Percentiles rank a stretch among this genome's conserved stretches.
These are phyloP conservation scores for Gyromitra esculenta DNA, from an alignment of 2,329 filamentous ascomycete species.

Conservation along the genomic window DNA sequence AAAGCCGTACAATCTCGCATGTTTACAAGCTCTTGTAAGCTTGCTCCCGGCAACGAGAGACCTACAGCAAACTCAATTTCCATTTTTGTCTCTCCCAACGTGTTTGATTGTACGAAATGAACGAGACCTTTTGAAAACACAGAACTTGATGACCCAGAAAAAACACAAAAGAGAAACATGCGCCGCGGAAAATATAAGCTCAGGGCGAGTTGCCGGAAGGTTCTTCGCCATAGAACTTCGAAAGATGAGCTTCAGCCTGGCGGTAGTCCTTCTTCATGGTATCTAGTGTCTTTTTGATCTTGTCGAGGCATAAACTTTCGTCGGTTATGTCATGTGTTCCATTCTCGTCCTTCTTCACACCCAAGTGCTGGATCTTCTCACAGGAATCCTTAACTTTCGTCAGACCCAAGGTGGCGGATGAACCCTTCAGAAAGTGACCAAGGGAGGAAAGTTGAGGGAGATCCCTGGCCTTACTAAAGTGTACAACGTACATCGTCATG, in stretches of 20 bases:
- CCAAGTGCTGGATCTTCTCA: conserved; percentile 95
- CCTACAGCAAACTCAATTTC: conserved; percentile 50
- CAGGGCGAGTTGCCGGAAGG: not conserved
- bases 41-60: conserved; percentile 42
- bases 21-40: conserved; percentile 35
- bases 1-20: conserved; percentile 45
- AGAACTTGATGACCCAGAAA: conserved; percentile 45
- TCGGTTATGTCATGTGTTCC: conserved; percentile 74
- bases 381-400: conserved; percentile 91
- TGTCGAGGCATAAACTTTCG: conserved; percentile 69
- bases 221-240: conserved; percentile 68
- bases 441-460: conserved; percentile 80
- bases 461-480: conserved; percentile 71
- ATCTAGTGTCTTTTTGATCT: conserved; percentile 75
- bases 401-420: conserved; percentile 90
- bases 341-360: conserved; percentile 80
- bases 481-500: conserved; percentile 40
- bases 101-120: conserved; percentile 46
- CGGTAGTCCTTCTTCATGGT: conserved; percentile 79
- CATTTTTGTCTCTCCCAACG: conserved; percentile 36
- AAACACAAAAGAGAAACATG: conserved; percentile 46
- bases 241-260: conserved; percentile 76
- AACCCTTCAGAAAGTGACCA: conserved; percentile 97
- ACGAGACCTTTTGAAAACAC: conserved; percentile 47
- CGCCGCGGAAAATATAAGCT: conserved; percentile 19